Base-by-base conservation (phyloP, 345 rosid species). In the Geranium rotundifolium region DNA sequence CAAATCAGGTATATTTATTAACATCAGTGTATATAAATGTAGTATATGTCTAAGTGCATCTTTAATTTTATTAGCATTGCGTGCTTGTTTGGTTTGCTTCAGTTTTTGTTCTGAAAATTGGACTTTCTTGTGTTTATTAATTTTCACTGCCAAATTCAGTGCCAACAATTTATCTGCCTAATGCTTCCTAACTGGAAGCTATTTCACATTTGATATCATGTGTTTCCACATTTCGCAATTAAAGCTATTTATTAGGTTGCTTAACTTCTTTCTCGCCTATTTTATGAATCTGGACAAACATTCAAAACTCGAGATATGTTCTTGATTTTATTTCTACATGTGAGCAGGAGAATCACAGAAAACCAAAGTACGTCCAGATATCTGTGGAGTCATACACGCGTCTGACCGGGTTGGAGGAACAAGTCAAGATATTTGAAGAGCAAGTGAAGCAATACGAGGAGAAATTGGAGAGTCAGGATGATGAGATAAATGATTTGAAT, bases 301-400 rank as follows among this genome's bases (percentile, higher is more conserved):
- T 23, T 23, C 27, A 23, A 23, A 23, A 23, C 27, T 23, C 27
- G 27, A 23, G 27, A 23, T 23, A 23, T 57, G 20, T 37, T 58
- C 12, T 19, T 63, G 56, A 15, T 57, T 62, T 31, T 66, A 46
- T 17, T 64, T 63, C 59, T 18, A 19, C 10, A 34, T 69, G 46
- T 55, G 31, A 70, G 41, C 80, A 90, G 99, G 96, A 85, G 9
- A 78, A 63, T 62, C 84, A 83, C 72, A 86, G 85, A 72, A 93
- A 83, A 63, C 81, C 88, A 18, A 86, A 75, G 56, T 83, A 80
- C 68, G 92, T 90, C 63, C 97, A 93, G 73, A 88, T 93, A 71
- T 83, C 97, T 4, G 79, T 84, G 63, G 97, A 93, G 73, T 85
- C 91, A 60, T 93, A 90, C 74, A 65, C 95, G 0, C 85, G 72